Evolutionary conservation across 2,329 filamentous ascomycete species (phyloP), one percentile per base, ranked within the genome.

Genomic region (Trichoderma breve): DNA sequence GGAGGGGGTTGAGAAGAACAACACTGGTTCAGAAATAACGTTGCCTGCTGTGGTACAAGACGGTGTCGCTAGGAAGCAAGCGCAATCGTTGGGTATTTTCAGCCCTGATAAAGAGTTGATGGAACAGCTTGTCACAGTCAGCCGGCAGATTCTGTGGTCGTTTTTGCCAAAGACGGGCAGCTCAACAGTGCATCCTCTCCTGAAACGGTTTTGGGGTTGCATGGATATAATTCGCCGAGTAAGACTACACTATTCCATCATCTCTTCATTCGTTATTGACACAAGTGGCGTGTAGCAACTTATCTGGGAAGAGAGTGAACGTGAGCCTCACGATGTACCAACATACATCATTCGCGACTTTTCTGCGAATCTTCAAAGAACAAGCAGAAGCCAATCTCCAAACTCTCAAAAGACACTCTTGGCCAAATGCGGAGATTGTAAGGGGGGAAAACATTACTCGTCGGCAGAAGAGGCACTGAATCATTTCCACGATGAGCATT

Each of bases 121-220:
- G 21, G n/a, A 53, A 24, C 61, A 61, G 24, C 61, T 71, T 8
- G 32, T 71, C n/a, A 34, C 58, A n/a, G 15, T 53, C 1, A 57
- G 47, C 12, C 47, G 53, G 3, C 60, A 47, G 18, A 28, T 71
- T 32, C 11, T 57, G 24, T 9, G 61, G 69, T 53, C 69, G 2
- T 71, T 71, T 32, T 58, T 30, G 9, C 69, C 69, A n/a, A 47
- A 30, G 15, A 32, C 21, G 11, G 69, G 61, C 4, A 55, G 61
- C 4, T 36, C 61, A 21, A 39, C 53, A 14, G 32, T 66, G 12
- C 69, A 71, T 6, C 3, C 1, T 12, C 47, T 71, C 3, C 7
- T 64, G 24, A 71, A 71, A 57, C 61, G 61, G 2, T 65, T 71
- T 34, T 71, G 69, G 69, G 61, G 69, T 8, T 55, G 60, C 14